A percentile compares a stretch with the other conserved stretches of the same genome.
Conservation (phyloP, 495 filamentous ascomycete species). For the Trichoderma virens region DNA sequence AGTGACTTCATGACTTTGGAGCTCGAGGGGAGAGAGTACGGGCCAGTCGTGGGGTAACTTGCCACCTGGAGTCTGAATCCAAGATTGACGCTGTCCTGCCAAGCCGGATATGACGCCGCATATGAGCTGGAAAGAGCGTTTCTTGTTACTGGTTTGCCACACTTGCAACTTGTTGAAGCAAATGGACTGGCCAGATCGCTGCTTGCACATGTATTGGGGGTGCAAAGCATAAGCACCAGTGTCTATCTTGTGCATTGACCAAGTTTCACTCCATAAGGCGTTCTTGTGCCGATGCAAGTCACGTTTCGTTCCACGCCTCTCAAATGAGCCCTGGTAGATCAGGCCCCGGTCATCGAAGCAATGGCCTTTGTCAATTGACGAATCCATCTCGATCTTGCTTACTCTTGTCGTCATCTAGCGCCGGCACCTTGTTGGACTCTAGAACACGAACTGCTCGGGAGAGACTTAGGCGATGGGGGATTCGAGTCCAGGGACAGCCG, state of each 20-base stretch:
- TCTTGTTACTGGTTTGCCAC: not conserved
- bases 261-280: not conserved
- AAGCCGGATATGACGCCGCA: not conserved
- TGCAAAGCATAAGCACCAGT: not conserved
- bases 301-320: not conserved
- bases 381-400: slow-evolving; percentile 3
- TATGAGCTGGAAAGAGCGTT: not conserved
- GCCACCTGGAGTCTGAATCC: too few species aligned
- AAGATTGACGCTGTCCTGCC: not conserved
- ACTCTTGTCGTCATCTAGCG: slow-evolving; percentile 3
- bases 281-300: not conserved
- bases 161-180: too few species aligned
- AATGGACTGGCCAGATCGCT: not conserved
- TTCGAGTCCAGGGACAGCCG: not conserved
- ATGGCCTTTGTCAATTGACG: not conserved
- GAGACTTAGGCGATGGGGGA: not conserved
- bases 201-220: not conserved
- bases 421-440: not conserved
- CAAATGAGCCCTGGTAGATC: not conserved
- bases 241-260: not conserved
- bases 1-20: not conserved
- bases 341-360: not conserved
- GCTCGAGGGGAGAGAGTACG: not conserved
- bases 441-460: not conserved
- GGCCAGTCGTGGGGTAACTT: too few species aligned